Percentiles rank a stretch among this genome's conserved stretches.
Conservation (phyloP, 305 asterid species). For the Fraxinus xanthoxyloides region DNA sequence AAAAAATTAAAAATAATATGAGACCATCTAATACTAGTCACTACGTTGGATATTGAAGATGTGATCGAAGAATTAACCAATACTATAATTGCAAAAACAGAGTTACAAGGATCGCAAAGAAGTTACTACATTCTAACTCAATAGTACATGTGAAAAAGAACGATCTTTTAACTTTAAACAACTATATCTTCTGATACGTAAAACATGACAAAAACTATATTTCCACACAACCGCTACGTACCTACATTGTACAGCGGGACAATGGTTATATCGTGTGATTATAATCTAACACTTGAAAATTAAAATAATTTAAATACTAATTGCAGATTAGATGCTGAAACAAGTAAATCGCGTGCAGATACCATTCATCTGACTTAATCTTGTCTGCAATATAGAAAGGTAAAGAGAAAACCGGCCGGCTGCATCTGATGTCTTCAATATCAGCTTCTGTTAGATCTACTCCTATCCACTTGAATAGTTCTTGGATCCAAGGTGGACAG, state of each 20-base stretch:
- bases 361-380: not conserved
- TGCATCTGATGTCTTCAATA: not conserved
- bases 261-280: not conserved
- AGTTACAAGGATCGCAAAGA: not conserved
- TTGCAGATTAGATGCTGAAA: not conserved
- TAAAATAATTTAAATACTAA: not conserved
- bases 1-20: not conserved
- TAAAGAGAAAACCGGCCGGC: not conserved
- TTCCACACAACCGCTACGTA: not conserved
- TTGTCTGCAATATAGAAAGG: not conserved
- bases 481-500: constrained; percentile 1
- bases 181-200: not conserved
- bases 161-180: not conserved
- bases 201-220: not conserved
- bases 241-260: not conserved
- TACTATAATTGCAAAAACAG: not conserved
- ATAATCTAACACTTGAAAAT: not conserved
- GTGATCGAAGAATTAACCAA: not conserved
- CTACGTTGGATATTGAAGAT: not conserved
- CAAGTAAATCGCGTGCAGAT: not conserved
- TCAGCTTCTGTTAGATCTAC: not conserved
- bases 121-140: not conserved
- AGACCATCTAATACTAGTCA: not conserved
- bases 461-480: constrained; percentile 2
- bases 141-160: not conserved